Evolutionary conservation across 306 rosid genomes (phyloP).

Genomic region (Cucurbita maxima): DNA sequence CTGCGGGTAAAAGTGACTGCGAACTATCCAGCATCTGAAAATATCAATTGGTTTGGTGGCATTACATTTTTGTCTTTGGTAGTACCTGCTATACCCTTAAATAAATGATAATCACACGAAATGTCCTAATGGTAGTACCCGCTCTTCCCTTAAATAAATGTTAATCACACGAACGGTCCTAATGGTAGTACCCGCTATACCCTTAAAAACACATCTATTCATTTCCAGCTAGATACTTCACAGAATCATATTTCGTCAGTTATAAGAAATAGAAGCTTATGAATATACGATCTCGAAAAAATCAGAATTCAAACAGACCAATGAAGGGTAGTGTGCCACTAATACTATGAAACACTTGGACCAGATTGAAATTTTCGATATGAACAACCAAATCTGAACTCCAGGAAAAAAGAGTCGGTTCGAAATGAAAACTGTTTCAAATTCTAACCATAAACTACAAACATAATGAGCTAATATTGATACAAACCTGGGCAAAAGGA

Average conservation of each 20-base stretch:
- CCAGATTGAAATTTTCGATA: background rate
- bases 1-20: constrained; percentile 47
- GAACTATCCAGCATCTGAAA: constrained; percentile 71
- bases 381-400: background rate
- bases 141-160: background rate
- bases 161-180: background rate
- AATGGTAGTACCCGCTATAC: background rate
- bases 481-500: background rate
- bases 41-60: background rate
- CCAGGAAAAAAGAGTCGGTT: background rate
- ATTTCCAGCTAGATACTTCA: background rate
- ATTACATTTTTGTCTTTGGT: background rate
- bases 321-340: background rate
- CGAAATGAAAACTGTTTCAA: background rate
- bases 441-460: background rate
- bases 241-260: background rate
- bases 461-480: background rate
- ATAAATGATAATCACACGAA: too few species aligned
- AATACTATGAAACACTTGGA: background rate
- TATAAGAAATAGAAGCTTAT: background rate
- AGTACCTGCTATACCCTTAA: too few species aligned
- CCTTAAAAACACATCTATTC: background rate
- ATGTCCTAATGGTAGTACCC: background rate
- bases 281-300: background rate
- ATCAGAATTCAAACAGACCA: background rate